Evolutionary conservation across 192 early-diverging fungal genomes (phyloP), one percentile per base, ranked within the genome.

Genomic region (Helicostylum pulchrum): DNA sequence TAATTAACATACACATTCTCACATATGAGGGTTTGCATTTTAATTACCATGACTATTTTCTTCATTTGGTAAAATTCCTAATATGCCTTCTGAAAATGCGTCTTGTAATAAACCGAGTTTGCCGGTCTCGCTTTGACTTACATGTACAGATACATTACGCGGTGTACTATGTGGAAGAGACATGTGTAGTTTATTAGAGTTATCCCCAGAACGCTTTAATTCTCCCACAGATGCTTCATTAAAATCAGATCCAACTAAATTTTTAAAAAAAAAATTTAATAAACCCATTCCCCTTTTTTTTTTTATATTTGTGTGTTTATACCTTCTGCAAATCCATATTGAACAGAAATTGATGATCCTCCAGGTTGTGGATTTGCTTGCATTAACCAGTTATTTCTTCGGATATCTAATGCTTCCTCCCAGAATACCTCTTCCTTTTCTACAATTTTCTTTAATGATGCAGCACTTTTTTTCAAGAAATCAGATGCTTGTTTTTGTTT

Each of bases 251-350:
- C 74, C 74, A 43, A 71, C 74, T 74, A 45, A 19, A 30, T 10
- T 34, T 23, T 7, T 1, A 32, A 47, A 14, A 42, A 9, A 39
- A 49, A 10, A 12, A 3, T 51, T 39, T 9, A 23, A 34, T 12
- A 2, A 3, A 7, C 10, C 19, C 4, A 3, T 36, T 0, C 3
- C 15, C 17, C 62, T 49, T 8, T n/a, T 17, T 4, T 36, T 50
- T 53, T 30, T 6, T 47, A 1, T 49, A 45, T 23, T n/a, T n/a
- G n/a, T n/a, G n/a, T n/a, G n/a, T n/a, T n/a, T n/a, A 67, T 62
- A 75, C 74, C 74, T 45, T 75, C 74, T 17, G 56, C 26, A 54
- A 71, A 75, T 2, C 74, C 74, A 56, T 75, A 75, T 17, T 67
- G 74, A 31, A 75, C 50, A 32, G 61, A 59, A 26, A 70, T 71